These are phyloP conservation scores for Xylariaceae sp. DNA, from an alignment of 2,329 filamentous ascomycete species.

Conservation along the genomic window DNA sequence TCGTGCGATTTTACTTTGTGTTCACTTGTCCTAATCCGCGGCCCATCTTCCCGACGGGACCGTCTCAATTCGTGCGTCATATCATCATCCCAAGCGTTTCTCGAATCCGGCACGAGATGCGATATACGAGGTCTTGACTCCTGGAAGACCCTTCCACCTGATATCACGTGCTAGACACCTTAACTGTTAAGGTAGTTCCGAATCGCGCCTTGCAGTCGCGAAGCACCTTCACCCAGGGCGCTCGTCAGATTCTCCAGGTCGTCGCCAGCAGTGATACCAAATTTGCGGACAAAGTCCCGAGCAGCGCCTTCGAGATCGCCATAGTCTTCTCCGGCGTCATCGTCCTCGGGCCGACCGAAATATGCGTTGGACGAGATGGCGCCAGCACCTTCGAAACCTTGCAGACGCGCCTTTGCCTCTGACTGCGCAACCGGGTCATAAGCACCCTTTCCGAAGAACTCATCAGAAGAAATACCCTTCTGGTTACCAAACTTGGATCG, in stretches of 20 bases:
- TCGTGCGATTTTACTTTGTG: constrained; percentile 1
- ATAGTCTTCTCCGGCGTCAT: constrained; percentile 67
- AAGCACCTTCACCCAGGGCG: constrained; percentile 79
- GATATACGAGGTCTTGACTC: not conserved
- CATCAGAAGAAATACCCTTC: constrained; percentile 95
- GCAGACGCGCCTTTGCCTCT: constrained; percentile 81
- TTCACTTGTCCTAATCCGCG: constrained; percentile 3
- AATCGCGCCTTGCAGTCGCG: constrained; percentile 72
- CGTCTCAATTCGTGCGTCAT: constrained; percentile 2
- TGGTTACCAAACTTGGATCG: constrained; percentile 84
- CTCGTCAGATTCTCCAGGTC: constrained; percentile 87
- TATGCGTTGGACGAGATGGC: constrained; percentile 96
- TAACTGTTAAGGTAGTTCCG: constrained; percentile 59
- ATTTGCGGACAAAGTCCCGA: constrained; percentile 92
- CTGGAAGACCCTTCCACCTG: not conserved
- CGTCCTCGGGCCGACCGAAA: constrained; percentile 88
- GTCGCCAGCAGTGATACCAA: constrained; percentile 91
- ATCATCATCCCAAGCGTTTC: constrained; percentile 3
- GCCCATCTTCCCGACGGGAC: not conserved
- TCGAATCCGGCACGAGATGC: not conserved
- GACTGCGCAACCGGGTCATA: constrained; percentile 76
- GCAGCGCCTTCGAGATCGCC: constrained; percentile 89
- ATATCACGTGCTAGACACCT: not conserved
- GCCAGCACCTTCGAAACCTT: constrained; percentile 87
- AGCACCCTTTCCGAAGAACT: constrained; percentile 89